Evolutionary conservation across 345 rosid genomes (phyloP).

Genomic region (Hibiscus tridactylites): DNA sequence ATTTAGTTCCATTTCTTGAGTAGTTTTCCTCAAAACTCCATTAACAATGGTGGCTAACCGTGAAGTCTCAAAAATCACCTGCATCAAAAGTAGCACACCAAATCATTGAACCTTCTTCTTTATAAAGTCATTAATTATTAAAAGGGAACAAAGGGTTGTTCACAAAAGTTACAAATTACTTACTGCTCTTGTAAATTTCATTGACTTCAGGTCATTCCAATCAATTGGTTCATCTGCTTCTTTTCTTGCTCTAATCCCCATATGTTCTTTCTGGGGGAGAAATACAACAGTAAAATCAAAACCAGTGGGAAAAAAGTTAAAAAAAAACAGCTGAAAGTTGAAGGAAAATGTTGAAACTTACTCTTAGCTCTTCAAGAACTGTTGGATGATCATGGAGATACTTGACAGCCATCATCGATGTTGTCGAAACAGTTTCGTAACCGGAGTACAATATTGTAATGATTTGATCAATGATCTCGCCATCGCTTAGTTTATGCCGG

Average conservation of each 20-base stretch:
- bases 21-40: constrained; percentile 73
- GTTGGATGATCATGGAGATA: constrained; percentile 71
- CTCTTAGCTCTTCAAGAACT: constrained; percentile 68
- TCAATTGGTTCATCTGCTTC: constrained; percentile 54
- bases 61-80: constrained; percentile 74
- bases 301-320: not conserved
- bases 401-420: constrained; percentile 89
- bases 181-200: constrained; percentile 88
- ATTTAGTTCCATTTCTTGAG: constrained; percentile 64
- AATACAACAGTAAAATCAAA: not conserved
- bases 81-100: constrained; percentile 17
- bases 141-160: not conserved
- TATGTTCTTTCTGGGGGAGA: constrained; percentile 56
- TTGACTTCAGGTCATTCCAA: constrained; percentile 59
- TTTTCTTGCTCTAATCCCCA: constrained; percentile 55
- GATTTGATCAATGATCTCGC: constrained; percentile 73
- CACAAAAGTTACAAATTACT: constrained; percentile 13
- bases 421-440: constrained; percentile 79
- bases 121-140: not conserved
- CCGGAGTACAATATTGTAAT: constrained; percentile 76
- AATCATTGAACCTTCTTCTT: constrained; percentile 4
- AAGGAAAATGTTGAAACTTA: constrained; percentile 22
- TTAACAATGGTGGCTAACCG: constrained; percentile 79
- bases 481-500: constrained; percentile 38
- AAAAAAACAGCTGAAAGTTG: not conserved